These are phyloP conservation scores for Citrus trifoliata DNA, from an alignment of 345 rosid species.

Conservation along the genomic window DNA sequence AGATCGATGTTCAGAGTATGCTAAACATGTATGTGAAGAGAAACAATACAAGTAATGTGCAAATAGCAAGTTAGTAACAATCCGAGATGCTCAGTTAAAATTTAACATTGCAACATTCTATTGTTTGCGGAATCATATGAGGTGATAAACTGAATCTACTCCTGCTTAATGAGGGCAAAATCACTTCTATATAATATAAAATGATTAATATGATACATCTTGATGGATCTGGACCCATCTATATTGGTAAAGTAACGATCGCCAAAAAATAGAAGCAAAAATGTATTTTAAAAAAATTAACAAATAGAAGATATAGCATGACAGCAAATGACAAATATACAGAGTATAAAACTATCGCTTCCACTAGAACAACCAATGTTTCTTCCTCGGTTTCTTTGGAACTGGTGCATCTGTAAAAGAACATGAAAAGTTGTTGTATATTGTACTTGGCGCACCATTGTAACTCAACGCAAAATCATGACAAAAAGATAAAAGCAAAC, in stretches of 20 bases:
- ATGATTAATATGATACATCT: background rate
- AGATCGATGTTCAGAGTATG: background rate
- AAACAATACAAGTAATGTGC: background rate
- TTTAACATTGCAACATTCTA: background rate
- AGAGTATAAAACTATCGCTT: slow-evolving; percentile 4
- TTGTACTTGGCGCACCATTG: background rate
- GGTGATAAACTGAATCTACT: background rate
- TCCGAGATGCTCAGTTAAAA: background rate
- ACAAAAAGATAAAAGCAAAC: slow-evolving; percentile 34
- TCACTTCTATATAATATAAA: background rate
- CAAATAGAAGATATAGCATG: background rate
- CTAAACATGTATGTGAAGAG: background rate
- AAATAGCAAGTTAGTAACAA: background rate
- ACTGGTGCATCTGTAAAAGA: slow-evolving; percentile 57
- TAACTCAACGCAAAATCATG: too few relatives aligned
- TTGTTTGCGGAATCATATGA: background rate
- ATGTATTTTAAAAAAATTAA: background rate
- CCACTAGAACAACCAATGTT: slow-evolving; percentile 87
- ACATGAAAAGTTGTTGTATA: background rate
- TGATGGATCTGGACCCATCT: background rate
- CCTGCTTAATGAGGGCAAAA: background rate
- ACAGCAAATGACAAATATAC: background rate
- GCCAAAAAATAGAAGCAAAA: background rate
- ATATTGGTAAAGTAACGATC: background rate
- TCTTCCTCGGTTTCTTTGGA: slow-evolving; percentile 73